These are phyloP conservation scores for Fusarium redolens DNA, from an alignment of 2,329 filamentous ascomycete genomes.

Conservation along the genomic window DNA sequence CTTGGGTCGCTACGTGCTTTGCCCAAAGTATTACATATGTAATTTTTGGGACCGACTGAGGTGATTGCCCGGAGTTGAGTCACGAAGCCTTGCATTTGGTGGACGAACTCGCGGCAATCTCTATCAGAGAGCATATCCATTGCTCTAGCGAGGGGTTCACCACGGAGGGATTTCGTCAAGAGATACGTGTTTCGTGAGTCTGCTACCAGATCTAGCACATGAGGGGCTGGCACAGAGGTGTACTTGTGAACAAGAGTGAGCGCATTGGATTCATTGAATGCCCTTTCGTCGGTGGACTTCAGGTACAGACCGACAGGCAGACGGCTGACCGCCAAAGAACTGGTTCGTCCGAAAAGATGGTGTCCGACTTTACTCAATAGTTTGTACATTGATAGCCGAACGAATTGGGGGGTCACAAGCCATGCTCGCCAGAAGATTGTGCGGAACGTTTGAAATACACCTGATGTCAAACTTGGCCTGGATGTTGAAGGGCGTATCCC, in stretches of 20 bases:
- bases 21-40: slow-evolving; percentile 49
- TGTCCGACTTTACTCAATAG: not conserved
- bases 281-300: slow-evolving; percentile 27
- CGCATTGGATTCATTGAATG: slow-evolving; percentile 46
- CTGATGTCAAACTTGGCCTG: accelerated
- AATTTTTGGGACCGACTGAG: slow-evolving; percentile 9
- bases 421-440: not conserved
- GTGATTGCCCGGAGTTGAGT: slow-evolving; percentile 45
- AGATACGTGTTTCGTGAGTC: slow-evolving; percentile 33
- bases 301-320: slow-evolving; percentile 50
- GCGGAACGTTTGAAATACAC: not conserved
- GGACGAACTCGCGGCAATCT: slow-evolving; percentile 36
- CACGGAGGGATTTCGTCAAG: slow-evolving; percentile 4
- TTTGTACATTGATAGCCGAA: not conserved
- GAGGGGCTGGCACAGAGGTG: slow-evolving; percentile 45
- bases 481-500: not conserved
- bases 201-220: slow-evolving; percentile 42
- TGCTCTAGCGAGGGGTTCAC: slow-evolving; percentile 9
- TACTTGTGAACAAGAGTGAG: slow-evolving; percentile 39
- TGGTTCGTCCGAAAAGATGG: no score
- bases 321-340: slow-evolving; percentile 26
- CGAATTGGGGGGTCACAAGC: accelerated
- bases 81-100: slow-evolving; percentile 39
- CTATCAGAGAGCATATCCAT: slow-evolving; percentile 42
- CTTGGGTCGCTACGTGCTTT: slow-evolving; percentile 44